phyloP scores from a whole-genome alignment of 176 grass and related monocot species.

The Neostapfia colusana region DNA sequence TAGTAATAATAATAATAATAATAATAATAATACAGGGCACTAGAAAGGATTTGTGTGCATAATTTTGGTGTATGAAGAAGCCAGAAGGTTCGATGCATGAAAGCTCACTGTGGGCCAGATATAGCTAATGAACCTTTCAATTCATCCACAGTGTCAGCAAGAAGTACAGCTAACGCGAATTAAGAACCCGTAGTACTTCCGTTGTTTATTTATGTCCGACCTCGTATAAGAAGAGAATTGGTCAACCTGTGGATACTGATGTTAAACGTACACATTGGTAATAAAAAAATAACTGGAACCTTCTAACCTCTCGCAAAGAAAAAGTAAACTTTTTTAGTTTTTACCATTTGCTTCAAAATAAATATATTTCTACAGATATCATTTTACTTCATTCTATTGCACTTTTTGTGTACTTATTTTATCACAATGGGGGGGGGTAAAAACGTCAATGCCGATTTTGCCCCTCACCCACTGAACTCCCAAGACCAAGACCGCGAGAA shows the following conservation, averaged over 20 bases:
- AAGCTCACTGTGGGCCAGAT: background rate
- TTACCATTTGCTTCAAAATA: background rate
- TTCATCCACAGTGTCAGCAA: slow-evolving; percentile 29
- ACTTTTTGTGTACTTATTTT: background rate
- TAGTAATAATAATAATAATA: no score
- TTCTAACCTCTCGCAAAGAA: background rate
- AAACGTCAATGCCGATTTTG: background rate
- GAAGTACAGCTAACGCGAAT: slow-evolving; percentile 19
- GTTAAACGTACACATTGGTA: background rate
- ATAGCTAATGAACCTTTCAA: slow-evolving; percentile 10
- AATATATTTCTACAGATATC: background rate
- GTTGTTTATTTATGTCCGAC: slow-evolving; percentile 18
- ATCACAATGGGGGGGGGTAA: background rate
- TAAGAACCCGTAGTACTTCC: background rate
- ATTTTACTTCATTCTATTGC: background rate
- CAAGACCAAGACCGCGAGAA: slow-evolving; percentile 27
- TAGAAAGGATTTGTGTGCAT: background rate
- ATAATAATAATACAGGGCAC: background rate
- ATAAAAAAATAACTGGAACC: background rate
- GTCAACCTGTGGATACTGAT: background rate
- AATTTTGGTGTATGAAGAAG: background rate
- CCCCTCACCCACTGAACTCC: slow-evolving; percentile 13
- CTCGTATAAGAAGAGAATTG: slow-evolving; percentile 18
- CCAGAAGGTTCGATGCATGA: background rate
- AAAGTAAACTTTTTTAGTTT: no score